Percentiles rank a stretch among this genome's conserved stretches.
Evolutionary conservation across 345 rosid species (phyloP).

Genomic region (Pelargonium nanum): DNA sequence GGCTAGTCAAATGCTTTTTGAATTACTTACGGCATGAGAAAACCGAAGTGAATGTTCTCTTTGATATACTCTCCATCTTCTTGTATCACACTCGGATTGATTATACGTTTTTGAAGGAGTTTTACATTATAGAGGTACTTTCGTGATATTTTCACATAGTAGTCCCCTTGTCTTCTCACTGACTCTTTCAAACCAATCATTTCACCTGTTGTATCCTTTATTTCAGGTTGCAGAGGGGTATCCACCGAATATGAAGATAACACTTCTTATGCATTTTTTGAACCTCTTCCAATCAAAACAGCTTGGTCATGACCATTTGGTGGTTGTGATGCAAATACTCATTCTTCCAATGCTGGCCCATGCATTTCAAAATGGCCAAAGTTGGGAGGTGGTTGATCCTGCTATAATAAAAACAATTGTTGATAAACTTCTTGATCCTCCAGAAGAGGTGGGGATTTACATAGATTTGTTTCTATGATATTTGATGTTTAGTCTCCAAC

Average conservation of each 20-base stretch:
- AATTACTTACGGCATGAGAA: slow-evolving; percentile 84
- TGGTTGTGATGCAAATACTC: slow-evolving; percentile 96
- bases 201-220: not conserved
- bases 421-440: slow-evolving; percentile 99
- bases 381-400: slow-evolving; percentile 93
- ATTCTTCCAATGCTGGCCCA: slow-evolving; percentile 98
- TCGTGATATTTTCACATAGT: not conserved
- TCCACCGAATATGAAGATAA: slow-evolving; percentile 67
- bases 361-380: slow-evolving; percentile 82
- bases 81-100: slow-evolving; percentile 89
- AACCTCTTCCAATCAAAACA: slow-evolving; percentile 89
- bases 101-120: slow-evolving; percentile 94
- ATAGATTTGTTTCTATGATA: no score
- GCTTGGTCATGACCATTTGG: slow-evolving; percentile 88
- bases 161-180: no score
- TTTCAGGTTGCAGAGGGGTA: slow-evolving; percentile 94
- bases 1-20: slow-evolving; percentile 95
- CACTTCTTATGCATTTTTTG: slow-evolving; percentile 78
- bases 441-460: slow-evolving; percentile 66
- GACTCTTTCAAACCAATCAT: not conserved
- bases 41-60: slow-evolving; percentile 76
- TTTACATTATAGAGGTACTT: slow-evolving; percentile 86
- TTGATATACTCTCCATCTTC: slow-evolving; percentile 88
- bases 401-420: slow-evolving; percentile 80
- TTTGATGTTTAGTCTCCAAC: not conserved